Evolutionary conservation across 2,329 filamentous ascomycete species (phyloP), one percentile per base, ranked within the genome.

Genomic region (Fusarium brachygibbosum): DNA sequence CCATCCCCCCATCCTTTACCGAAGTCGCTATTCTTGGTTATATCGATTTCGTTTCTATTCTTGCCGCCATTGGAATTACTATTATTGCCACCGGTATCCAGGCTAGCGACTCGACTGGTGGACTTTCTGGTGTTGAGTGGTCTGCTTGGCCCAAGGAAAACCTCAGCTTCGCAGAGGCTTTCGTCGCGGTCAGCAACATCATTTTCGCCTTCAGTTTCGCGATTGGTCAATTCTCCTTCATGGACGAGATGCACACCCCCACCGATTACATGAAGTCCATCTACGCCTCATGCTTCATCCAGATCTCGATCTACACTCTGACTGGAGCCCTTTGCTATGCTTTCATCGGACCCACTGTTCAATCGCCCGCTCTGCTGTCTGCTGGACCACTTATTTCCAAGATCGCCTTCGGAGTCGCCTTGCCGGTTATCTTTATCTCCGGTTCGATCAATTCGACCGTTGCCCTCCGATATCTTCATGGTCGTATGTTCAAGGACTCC

Each of bases 271-370:
- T 78, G 64, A 84, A 85, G 80, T 86, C 89, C 5, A 85, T 93
- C 55, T 83, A 83, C 67, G 76, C 89, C n/a, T 85, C 91, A 0
- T 88, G 91, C 68, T 78, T 84, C 23, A 83, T 87, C 48, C 88
- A 91, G 68, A 88, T 89, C 29, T 76, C 80, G 46, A 85, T 93
- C 68, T 93, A 93, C 79, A 86, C 90, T 44, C 66, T 91, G 41
- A 88, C 89, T 1, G 89, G 90, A 11, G 84, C 87, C 6, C 81
- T 93, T 9, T 87, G 93, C 72, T 93, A 93, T 80, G 85, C 86
- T 55, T 93, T 88, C 69, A 88, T 88, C 11, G 91, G 91, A 19
- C 79, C 82, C 5, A 79, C 83, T 0, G 90, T 94, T 19, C 78
- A 84, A 52, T 89, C 88, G 0, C 91, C 91, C 0, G 90, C 91